Evolutionary conservation across 371 early-diverging fungal species (phyloP).

Genomic region (Actinomortierella ambigua): DNA sequence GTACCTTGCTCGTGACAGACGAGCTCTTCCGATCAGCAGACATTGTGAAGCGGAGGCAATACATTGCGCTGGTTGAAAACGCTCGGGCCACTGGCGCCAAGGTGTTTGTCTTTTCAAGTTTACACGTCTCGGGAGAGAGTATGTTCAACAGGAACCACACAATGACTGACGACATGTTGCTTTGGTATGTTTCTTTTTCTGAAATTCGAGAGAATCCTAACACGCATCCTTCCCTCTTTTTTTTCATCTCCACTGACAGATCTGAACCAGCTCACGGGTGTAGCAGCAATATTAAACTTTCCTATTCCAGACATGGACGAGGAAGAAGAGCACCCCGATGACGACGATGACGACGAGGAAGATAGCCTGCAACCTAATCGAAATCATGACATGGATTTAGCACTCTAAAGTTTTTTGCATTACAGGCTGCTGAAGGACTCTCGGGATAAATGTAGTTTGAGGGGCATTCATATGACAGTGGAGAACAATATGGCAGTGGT

Average conservation of each 20-base stretch:
- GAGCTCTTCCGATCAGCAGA: slow-evolving; percentile 91
- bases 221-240: neutral
- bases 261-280: slow-evolving; percentile 90
- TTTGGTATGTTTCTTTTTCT: neutral
- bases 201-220: neutral
- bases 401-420: too few species aligned
- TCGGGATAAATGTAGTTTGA: too few species aligned
- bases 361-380: slow-evolving; percentile 23
- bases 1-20: slow-evolving; percentile 88
- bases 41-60: slow-evolving; percentile 79
- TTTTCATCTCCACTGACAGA: slow-evolving; percentile 49
- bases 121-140: slow-evolving; percentile 95
- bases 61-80: slow-evolving; percentile 84
- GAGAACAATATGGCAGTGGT: too few species aligned
- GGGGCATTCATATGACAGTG: too few species aligned
- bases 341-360: slow-evolving; percentile 22
- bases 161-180: neutral
- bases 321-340: slow-evolving; percentile 53
- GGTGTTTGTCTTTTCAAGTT: slow-evolving; percentile 87
- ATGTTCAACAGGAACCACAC: slow-evolving; percentile 29
- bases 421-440: too few species aligned
- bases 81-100: slow-evolving; percentile 81
- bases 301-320: slow-evolving; percentile 74
- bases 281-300: slow-evolving; percentile 92
- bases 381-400: slow-evolving; percentile 6